phyloP scores from a whole-genome alignment of 2,329 filamentous ascomycete genomes.

The Aspergillus aculeatinus region DNA sequence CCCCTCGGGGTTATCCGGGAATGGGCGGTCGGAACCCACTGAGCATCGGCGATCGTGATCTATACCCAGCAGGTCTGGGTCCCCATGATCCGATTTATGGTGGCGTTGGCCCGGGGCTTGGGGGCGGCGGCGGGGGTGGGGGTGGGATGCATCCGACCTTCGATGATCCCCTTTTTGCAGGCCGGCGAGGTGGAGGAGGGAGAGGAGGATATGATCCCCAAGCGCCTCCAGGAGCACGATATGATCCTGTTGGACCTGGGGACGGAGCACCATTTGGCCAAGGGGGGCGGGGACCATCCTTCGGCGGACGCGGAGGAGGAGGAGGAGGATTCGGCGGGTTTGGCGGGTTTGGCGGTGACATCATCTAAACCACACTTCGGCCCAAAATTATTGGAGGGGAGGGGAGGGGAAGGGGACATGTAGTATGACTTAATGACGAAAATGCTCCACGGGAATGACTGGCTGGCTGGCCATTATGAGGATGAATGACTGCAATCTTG shows the following conservation, averaged over 20 bases:
- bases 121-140: constrained; percentile 66
- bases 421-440: constrained; percentile 1
- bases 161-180: constrained; percentile 81
- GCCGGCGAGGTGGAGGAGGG: constrained; percentile 48
- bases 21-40: constrained; percentile 57
- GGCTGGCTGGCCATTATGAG: too few relatives aligned
- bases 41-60: constrained; percentile 78
- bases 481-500: too few relatives aligned
- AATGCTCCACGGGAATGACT: neutral
- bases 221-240: constrained; percentile 83
- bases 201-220: constrained; percentile 63
- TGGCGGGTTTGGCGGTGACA: constrained; percentile 45
- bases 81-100: constrained; percentile 78
- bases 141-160: constrained; percentile 97
- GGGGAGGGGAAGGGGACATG: neutral
- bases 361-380: constrained; percentile 33
- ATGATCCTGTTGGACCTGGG: constrained; percentile 80
- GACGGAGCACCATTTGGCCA: constrained; percentile 49
- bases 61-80: constrained; percentile 82
- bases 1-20: constrained; percentile 52
- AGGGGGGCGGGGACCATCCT: constrained; percentile 26
- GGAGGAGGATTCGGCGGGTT: constrained; percentile 57
- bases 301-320: constrained; percentile 43
- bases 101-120: constrained; percentile 61
- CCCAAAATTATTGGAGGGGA: neutral